phyloP scores from a whole-genome alignment of 148 eudicot genomes.

The Fagopyrum homotropicum region DNA sequence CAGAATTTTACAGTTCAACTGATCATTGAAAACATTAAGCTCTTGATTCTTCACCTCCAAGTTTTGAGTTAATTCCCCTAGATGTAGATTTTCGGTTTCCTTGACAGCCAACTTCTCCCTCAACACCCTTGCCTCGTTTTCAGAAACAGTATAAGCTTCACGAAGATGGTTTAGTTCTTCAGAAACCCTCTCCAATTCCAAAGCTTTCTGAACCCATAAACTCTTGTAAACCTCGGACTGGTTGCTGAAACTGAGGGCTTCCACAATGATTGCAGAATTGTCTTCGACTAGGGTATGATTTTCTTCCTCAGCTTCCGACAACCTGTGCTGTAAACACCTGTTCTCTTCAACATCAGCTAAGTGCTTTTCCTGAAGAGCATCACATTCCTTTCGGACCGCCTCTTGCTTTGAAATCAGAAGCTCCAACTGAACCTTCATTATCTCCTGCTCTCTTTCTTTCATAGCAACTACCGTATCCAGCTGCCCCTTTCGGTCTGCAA shows the following conservation, averaged over 20 bases:
- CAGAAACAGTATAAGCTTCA: constrained; percentile 38
- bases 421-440: constrained; percentile 34
- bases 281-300: constrained; percentile 38
- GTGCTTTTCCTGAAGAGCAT: constrained; percentile 29
- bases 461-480: constrained; percentile 29
- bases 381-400: constrained; percentile 29
- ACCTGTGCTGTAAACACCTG: constrained; percentile 27
- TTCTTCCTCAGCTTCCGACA: constrained; percentile 36
- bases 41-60: constrained; percentile 44
- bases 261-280: constrained; percentile 31
- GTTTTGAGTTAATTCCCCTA: constrained; percentile 33
- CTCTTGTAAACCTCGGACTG: constrained; percentile 37
- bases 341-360: constrained; percentile 31
- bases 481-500: constrained; percentile 40
- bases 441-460: constrained; percentile 28
- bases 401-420: constrained; percentile 26
- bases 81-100: constrained; percentile 46
- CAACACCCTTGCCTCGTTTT: constrained; percentile 35
- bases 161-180: constrained; percentile 37
- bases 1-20: constrained; percentile 33
- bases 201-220: constrained; percentile 44
- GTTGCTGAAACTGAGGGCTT: constrained; percentile 34
- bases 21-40: constrained; percentile 33
- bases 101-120: constrained; percentile 36
- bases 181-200: constrained; percentile 28